Evolutionary conservation across 2,329 filamentous ascomycete genomes (phyloP), one percentile per base, ranked within the genome.

Genomic region (Lachnellula subtilissima): DNA sequence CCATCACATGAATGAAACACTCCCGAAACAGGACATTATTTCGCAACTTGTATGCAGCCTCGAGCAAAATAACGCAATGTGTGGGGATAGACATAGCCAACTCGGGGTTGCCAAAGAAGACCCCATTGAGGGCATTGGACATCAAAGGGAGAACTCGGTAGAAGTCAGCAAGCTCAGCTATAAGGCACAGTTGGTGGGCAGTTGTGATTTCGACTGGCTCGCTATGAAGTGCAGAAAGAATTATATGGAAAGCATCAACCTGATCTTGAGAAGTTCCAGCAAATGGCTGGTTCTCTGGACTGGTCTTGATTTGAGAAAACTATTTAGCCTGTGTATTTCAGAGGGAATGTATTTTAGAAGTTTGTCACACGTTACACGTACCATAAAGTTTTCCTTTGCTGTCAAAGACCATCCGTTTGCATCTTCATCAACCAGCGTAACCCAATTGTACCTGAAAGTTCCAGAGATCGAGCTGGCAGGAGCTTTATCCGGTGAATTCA

Each of bases 361-460:
- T 25, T 25, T 25, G 25, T 25, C 23, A 25, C 23, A 25, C 5
- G 23, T 25, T 5, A 19, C 11, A 22, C 42, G 1, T 45, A 45
- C 42, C 4, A 7, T 11, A 5, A 14, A 11, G 1, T 45, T 45
- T 1, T 45, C 19, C 19, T 22, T 12, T 7, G 42, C 42, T 12
- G 42, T 48, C 25, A 48, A 19, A 32, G 7, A 36, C 52, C 52
- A 54, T 2, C 36, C n/a, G 11, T 14, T 39, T 14, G 37, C 47
- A 45, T 54, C 47, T 5, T 40, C 25, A 28, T 54, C 46, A 35
- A 54, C 28, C 23, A 37, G 22, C 37, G 47, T 45, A n/a, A 36
- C 25, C 52, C 52, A 54, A 19, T 54, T n/a, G n/a, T 54, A 54
- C 28, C 39, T 32, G 23, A 43, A 54, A 19, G 4, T 15, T 6